Evolutionary conservation across 768 basidiomycete species (phyloP), one percentile per base, ranked within the genome.

Genomic region (Psilocybe subaeruginosa): DNA sequence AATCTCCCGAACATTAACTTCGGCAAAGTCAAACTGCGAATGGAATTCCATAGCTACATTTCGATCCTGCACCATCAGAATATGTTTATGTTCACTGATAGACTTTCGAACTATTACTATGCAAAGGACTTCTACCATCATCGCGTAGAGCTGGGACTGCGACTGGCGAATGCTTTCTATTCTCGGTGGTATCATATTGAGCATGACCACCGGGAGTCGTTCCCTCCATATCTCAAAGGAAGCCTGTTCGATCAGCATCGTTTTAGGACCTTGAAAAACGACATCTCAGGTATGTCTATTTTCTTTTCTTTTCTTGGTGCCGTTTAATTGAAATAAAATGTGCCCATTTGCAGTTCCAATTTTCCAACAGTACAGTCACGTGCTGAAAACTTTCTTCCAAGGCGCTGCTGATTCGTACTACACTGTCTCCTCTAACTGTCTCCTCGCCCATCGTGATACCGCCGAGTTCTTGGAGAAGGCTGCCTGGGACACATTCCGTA

Each of bases 61-160:
- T 33, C 51, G 4, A 53, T 53, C 30, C 16, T 53, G 51, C 51
- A 53, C 12, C 51, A 53, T 16, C 51, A 53, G 33, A 53, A 53
- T 19, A 53, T 53, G 6, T 53, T 53, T 14, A 16, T 53, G n/a
- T 17, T 53, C 33, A 53, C 33, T 31, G 51, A 53, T 31, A 19
- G 33, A 6, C 51, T 53, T 19, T 29, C 33, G 33, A n/a, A 35
- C 35, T 37, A 33, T 19, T 37, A 17, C 19, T 53, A 43, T 16
- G 41, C 51, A 2, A 53, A 53, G 29, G 51, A 53, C 6, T 37
- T 53, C n/a, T 17, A 31, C 12, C 31, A 53, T n/a, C 51, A 53
- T 19, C 29, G 51, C 3, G 51, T 53, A 9, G 51, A 53, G n/a
- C 19, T 53, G 9, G 33, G 51, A 14, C 31, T 53, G 12, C 51